These are phyloP conservation scores for Hypomontagnella submonticulosa DNA, from an alignment of 495 filamentous ascomycete species.

Conservation along the genomic window DNA sequence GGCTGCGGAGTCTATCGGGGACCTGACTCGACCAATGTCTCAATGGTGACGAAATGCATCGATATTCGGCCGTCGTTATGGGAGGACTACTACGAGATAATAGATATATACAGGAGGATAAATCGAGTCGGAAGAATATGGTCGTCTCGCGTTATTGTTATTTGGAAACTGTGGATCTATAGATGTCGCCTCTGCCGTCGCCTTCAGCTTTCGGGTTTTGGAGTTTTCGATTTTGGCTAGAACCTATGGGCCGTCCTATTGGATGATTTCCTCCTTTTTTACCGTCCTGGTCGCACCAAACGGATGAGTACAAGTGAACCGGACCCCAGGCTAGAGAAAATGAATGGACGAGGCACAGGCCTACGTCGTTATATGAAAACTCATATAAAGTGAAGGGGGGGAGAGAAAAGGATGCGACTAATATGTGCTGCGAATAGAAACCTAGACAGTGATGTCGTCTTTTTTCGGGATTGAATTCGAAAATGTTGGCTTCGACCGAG, in stretches of 20 bases:
- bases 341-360: conserved; percentile 36
- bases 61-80: conserved; percentile 23
- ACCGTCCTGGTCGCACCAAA: conserved; percentile 35
- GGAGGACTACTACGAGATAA: conserved; percentile 28
- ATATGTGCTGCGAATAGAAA: conserved; percentile 36
- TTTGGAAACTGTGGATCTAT: conserved; percentile 24
- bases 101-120: conserved; percentile 28
- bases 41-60: conserved; percentile 44
- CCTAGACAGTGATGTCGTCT: conserved; percentile 13
- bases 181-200: conserved; percentile 29
- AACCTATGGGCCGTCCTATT: conserved; percentile 36
- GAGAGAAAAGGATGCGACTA: conserved; percentile 9
- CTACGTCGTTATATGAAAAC: conserved; percentile 27
- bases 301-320: conserved; percentile 21
- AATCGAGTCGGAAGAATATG: conserved; percentile 4
- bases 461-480: conserved; percentile 17
- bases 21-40: conserved; percentile 43
- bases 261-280: conserved; percentile 37
- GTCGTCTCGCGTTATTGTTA: conserved; percentile 25
- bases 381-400: conserved; percentile 21
- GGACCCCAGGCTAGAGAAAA: conserved; percentile 24
- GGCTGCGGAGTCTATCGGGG: conserved; percentile 41
- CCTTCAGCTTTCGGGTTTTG: conserved; percentile 35
- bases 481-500: conserved; percentile 22
- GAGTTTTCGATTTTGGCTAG: conserved; percentile 40